A percentile compares a stretch with the other conserved stretches of the same genome.
Conservation (phyloP, 345 rosid species). For the Gossypium ekmanianum region DNA sequence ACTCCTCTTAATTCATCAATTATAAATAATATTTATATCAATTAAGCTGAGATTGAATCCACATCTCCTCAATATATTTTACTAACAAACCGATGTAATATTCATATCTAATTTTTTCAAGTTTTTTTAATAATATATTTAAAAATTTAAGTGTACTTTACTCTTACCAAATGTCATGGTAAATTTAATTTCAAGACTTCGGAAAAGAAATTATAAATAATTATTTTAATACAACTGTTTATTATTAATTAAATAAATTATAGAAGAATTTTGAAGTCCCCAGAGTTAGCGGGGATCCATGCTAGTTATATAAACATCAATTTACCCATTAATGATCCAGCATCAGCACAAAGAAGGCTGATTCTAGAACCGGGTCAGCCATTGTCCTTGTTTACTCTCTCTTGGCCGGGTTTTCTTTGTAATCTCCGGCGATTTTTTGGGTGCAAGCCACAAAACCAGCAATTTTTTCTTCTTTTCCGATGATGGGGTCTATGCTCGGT, state of each 20-base stretch:
- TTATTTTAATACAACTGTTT: too few relatives aligned
- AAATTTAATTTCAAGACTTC: too few relatives aligned
- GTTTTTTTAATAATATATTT: too few relatives aligned
- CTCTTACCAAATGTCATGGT: too few relatives aligned
- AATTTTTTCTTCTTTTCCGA: background rate
- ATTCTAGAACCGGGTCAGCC: constrained; percentile 11
- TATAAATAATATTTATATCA: accelerated
- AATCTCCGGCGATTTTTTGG: constrained; percentile 19
- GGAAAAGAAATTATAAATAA: too few relatives aligned
- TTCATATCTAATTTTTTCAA: too few relatives aligned
- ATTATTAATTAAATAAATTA: too few relatives aligned
- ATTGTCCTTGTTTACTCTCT: background rate
- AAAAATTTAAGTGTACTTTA: too few relatives aligned
- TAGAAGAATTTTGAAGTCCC: too few relatives aligned
- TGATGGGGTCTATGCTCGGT: constrained; percentile 72
- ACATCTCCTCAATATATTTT: too few relatives aligned
- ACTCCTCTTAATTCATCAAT: accelerated
- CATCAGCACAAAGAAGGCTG: background rate
- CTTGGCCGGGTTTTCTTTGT: background rate
- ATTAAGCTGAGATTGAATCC: accelerated
- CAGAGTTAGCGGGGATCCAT: too few relatives aligned
- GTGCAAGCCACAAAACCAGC: constrained; percentile 22
- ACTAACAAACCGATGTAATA: too few relatives aligned
- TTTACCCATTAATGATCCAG: constrained; percentile 11
- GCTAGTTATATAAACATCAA: background rate